Evolutionary conservation across 495 filamentous ascomycete species (phyloP), one percentile per base, ranked within the genome.

Genomic region (Lasiosphaeria ovina): DNA sequence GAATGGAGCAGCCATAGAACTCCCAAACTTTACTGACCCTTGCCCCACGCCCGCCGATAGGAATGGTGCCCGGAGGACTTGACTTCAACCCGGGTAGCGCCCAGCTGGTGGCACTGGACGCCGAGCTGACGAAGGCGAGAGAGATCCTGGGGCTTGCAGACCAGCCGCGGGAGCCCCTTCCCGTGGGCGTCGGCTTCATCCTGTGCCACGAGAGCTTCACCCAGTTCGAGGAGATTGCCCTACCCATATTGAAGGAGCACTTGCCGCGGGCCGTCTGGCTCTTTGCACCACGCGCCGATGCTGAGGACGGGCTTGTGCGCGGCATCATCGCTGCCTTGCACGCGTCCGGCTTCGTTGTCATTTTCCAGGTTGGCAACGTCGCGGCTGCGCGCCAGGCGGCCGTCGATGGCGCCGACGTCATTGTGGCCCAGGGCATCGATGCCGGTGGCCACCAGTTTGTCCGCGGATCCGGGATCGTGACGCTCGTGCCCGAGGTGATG

Each of bases 401-500:
- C 6, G 17, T 34, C 6, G 56, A 73, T 6, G 69, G 73, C 3
- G 87, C 84, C 3, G 86, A 92, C 62, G 81, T 87, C 7, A 65
- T 93, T 8, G 86, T 92, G 1, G 81, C 88, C 1, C 90, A 94
- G 72, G 90, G 90, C 0, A 64, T 77, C 0, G 90, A 94, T 62
- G 85, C 90, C 0, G 90, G 90, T 0, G 90, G 90, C 0, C 90
- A 94, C 68, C 89, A 89, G 47, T 80, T 83, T 33, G 78, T 69
- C 0, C 64, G 67, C 0, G 85, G 84, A 3, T 78, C 87, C 1
- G 82, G 89, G 1, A 63, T 92, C 51, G 66, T 79, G 31, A 72
- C 69, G n/a, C 35, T 79, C 6, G 70, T 77, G 3, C 70, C 72
- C 3, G 76, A 78, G 63, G 60, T 77, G 44, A 68, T 66, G n/a